Evolutionary conservation across 2,329 filamentous ascomycete species (phyloP).

Genomic region (Penicillium brevicompactum): DNA sequence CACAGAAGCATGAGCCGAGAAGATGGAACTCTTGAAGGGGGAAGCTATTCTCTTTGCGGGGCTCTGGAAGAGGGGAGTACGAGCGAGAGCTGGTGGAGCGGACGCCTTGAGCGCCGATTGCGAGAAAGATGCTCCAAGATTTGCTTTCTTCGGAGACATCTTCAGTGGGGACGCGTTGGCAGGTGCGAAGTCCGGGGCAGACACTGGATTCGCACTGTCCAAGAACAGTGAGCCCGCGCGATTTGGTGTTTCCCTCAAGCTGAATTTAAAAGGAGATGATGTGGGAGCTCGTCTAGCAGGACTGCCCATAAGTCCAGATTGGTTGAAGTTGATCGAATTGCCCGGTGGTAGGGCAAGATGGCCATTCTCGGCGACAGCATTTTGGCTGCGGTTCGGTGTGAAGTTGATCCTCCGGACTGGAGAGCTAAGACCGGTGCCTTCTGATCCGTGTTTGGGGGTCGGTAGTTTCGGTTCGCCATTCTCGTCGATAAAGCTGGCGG

Average conservation of each 20-base stretch:
- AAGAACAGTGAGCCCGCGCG: slow-evolving; percentile 30
- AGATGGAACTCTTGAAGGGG: slow-evolving; percentile 39
- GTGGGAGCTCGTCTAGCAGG: slow-evolving; percentile 47
- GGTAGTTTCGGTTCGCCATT: slow-evolving; percentile 34
- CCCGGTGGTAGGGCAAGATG: slow-evolving; percentile 27
- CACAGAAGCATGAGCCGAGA: slow-evolving; percentile 17
- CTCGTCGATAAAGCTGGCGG: slow-evolving; percentile 32
- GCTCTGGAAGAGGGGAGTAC: slow-evolving; percentile 43
- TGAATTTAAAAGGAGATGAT: slow-evolving; percentile 46
- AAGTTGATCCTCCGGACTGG: slow-evolving; percentile 45
- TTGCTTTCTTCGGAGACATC: slow-evolving; percentile 45
- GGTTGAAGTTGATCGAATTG: slow-evolving; percentile 35
- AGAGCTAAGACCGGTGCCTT: slow-evolving; percentile 28
- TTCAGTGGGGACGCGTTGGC: slow-evolving; percentile 43
- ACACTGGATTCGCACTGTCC: slow-evolving; percentile 21
- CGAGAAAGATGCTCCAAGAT: slow-evolving; percentile 39
- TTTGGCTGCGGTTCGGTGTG: slow-evolving; percentile 20
- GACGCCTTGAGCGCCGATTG: slow-evolving; percentile 36
- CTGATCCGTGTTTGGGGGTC: slow-evolving; percentile 25
- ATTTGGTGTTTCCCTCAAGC: slow-evolving; percentile 44
- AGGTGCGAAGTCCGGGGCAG: slow-evolving; percentile 31
- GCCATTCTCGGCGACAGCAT: slow-evolving; percentile 20
- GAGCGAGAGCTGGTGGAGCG: slow-evolving; percentile 38
- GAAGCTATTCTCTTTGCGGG: slow-evolving; percentile 47
- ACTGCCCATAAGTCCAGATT: slow-evolving; percentile 42